Percentiles rank a stretch among this genome's conserved stretches.
These are phyloP conservation scores for Durotheca rogersii DNA, from an alignment of 495 filamentous ascomycete species.

Conservation along the genomic window DNA sequence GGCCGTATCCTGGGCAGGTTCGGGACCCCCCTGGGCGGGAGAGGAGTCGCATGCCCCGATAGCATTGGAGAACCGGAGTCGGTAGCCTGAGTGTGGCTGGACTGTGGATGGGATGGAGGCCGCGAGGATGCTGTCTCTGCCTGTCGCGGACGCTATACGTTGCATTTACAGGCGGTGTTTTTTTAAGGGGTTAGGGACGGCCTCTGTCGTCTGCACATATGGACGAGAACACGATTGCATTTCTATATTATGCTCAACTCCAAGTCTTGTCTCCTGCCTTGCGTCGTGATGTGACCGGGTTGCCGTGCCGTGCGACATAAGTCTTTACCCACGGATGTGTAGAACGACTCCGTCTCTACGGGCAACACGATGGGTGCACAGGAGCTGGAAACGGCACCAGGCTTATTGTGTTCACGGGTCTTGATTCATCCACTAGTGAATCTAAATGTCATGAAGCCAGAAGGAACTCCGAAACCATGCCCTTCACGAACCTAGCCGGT, in stretches of 20 bases:
- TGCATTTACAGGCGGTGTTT: conserved; percentile 35
- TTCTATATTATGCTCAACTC: conserved; percentile 1
- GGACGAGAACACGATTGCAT: conserved; percentile 4
- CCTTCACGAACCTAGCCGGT: conserved; percentile 45
- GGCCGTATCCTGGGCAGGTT: conserved; percentile 15
- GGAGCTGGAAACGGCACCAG: no score
- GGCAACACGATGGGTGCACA: neutral
- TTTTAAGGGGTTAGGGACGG: conserved; percentile 13
- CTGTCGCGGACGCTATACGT: conserved; percentile 15
- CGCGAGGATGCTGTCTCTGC: no score
- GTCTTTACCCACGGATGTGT: no score
- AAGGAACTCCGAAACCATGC: conserved; percentile 54
- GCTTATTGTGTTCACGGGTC: conserved; percentile 35
- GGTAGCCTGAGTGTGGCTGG: conserved; percentile 19
- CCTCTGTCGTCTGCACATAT: conserved; percentile 3
- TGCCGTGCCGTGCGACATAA: no score
- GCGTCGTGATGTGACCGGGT: neutral
- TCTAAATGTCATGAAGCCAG: conserved; percentile 52
- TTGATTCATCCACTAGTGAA: conserved; percentile 52
- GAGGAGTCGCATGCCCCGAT: no score
- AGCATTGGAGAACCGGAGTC: conserved; percentile 47
- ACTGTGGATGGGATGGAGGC: no score
- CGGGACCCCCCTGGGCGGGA: conserved; percentile 4
- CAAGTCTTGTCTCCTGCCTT: no score
- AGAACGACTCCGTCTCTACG: no score